phyloP scores from a whole-genome alignment of 2,329 filamentous ascomycete genomes.

The Westerdykella sp. region DNA sequence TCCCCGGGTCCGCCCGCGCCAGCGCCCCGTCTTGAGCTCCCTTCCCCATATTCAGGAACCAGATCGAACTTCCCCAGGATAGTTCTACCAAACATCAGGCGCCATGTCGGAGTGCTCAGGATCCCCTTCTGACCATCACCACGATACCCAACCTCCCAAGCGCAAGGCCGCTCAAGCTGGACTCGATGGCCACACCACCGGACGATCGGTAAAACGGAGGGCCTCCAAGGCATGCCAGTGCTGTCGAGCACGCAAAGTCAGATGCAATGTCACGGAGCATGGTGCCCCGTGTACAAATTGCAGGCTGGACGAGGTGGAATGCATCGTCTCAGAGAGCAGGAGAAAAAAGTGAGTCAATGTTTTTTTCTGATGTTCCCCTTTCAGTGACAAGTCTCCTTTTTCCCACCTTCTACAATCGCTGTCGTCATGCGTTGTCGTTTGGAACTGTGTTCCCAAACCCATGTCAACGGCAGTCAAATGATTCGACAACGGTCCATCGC shows the following conservation, averaged over 20 bases:
- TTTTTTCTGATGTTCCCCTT: constrained; percentile 1
- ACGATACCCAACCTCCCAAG: constrained; percentile 42
- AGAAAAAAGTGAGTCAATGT: constrained; percentile 70
- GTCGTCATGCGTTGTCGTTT: background rate
- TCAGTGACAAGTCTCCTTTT: no score
- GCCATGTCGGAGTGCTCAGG: constrained; percentile 36
- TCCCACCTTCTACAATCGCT: background rate
- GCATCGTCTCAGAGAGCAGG: constrained; percentile 64
- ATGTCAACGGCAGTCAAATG: background rate
- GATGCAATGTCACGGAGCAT: constrained; percentile 86
- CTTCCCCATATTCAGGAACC: constrained; percentile 9
- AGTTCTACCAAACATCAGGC: constrained; percentile 7
- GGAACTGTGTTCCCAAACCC: background rate
- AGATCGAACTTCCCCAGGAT: constrained; percentile 8
- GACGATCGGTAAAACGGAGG: constrained; percentile 66
- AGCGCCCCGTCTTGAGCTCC: constrained; percentile 6
- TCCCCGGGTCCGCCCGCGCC: constrained; percentile 18
- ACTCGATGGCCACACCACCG: constrained; percentile 43
- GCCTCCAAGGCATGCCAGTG: constrained; percentile 89
- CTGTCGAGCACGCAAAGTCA: constrained; percentile 82
- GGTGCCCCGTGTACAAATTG: constrained; percentile 84
- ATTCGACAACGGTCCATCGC: background rate
- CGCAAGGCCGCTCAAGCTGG: constrained; percentile 54
- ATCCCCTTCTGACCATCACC: constrained; percentile 30
- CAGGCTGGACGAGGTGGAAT: constrained; percentile 71